Base-by-base conservation (phyloP, 192 early-diverging fungal species). In the Coemansia nantahalensis region DNA sequence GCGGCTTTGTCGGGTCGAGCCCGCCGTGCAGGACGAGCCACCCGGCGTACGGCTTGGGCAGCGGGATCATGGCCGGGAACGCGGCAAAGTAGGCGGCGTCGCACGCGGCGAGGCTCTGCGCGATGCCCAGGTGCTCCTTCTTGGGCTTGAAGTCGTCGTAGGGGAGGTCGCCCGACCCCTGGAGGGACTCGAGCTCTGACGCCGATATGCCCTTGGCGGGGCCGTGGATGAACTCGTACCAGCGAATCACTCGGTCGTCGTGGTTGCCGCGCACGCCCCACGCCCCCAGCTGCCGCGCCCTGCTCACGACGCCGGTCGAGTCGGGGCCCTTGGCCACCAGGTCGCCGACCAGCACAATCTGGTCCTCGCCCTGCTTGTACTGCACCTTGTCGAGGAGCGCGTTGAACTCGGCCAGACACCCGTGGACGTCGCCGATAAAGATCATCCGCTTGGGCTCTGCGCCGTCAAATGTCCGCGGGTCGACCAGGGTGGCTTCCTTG, bases 401-500 rank as follows among this genome's bases (percentile, higher is more conserved):
- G 14, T 80, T 56, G 17, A 90, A 62, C 57, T 85, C 84, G 5
- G 73, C 41, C 0, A 79, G 15, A 23, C 78, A 71, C 0, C 86
- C 88, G 36, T 90, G 88, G 30, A 88, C 74, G 44, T 90, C 88
- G 6, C 88, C 88, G 14, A 90, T 78, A 13, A 90, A 79, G 23
- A 87, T 74, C 37, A 85, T 63, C 6, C 85, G 65, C 44, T 41
- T 40, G 6, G 55, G 50, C 12, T 19, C 15, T 15, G 17, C 18
- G 31, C 51, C 23, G 30, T 30, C 37, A 44, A 60, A 52, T 16
- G 34, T 31, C 7, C 17, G 23, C 28, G 42, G 21, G 3, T 48
- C 38, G 9, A 65, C 14, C n/a, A 71, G 52, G 10, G 21, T 41
- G 1, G 68, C 47, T 8, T 54, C 45, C 0, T 32, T 41, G 7